These are phyloP conservation scores for Sarocladium brachiariae DNA, from an alignment of 2,329 filamentous ascomycete genomes.

Conservation along the genomic window DNA sequence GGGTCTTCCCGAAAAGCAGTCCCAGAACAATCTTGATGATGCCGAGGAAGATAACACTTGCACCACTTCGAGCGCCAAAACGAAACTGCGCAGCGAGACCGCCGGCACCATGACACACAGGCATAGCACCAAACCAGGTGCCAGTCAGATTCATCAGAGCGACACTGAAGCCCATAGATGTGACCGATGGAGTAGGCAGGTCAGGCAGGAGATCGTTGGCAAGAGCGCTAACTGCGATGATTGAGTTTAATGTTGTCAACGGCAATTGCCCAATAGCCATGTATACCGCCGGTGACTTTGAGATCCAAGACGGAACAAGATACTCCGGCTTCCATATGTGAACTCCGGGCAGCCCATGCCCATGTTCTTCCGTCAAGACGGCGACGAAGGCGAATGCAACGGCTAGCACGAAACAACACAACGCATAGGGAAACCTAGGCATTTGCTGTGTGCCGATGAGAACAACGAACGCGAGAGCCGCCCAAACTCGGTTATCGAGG, in stretches of 20 bases:
- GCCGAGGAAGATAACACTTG: conserved; percentile 75
- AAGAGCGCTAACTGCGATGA: conserved; percentile 79
- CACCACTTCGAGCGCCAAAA: conserved; percentile 84
- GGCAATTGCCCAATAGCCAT: conserved; percentile 82
- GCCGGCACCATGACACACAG: conserved; percentile 87
- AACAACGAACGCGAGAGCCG: conserved; percentile 62
- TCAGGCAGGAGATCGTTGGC: conserved; percentile 69
- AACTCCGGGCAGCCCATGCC: conserved; percentile 41
- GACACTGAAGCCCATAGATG: conserved; percentile 74
- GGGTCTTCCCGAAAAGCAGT: conserved; percentile 63
- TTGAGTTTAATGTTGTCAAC: conserved; percentile 84
- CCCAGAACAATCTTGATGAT: conserved; percentile 69
- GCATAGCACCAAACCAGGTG: conserved; percentile 94
- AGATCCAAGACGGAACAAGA: conserved; percentile 27
- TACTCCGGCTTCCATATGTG: conserved; percentile 54
- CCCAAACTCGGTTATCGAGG: conserved; percentile 75
- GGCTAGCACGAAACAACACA: conserved; percentile 64
- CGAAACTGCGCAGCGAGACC: conserved; percentile 85
- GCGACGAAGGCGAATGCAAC: conserved; percentile 53
- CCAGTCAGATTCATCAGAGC: conserved; percentile 75
- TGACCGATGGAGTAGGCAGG: conserved; percentile 61
- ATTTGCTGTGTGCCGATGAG: conserved; percentile 63
- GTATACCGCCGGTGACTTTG: conserved; percentile 30
- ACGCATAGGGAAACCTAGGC: conserved; percentile 67
- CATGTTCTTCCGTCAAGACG: conserved; percentile 22